Evolutionary conservation across 176 grass and related monocot species (phyloP).

Genomic region (Oryza nivara): DNA sequence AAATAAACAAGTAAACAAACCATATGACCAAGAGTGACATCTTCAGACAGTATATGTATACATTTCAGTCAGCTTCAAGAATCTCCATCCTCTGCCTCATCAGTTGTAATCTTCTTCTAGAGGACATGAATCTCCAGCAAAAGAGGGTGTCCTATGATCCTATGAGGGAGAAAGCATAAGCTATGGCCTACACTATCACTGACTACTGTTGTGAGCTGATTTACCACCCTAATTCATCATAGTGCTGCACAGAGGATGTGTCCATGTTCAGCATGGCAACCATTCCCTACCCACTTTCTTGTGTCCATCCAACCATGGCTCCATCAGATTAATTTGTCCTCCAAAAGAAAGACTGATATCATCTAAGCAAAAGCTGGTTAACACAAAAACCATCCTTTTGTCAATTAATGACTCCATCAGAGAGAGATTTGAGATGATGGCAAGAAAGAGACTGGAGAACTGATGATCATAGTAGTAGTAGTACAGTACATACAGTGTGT

Average conservation of each 20-base stretch:
- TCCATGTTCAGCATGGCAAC: constrained; percentile 35
- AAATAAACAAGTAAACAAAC: neutral
- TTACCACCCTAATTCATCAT: neutral
- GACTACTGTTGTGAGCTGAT: constrained; percentile 1
- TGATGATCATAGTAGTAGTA: neutral
- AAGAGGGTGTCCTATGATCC: constrained; percentile 11
- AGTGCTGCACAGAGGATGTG: constrained; percentile 21
- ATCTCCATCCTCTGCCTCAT: neutral
- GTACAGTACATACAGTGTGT: constrained; percentile 3
- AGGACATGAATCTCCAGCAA: constrained; percentile 3
- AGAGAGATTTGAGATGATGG: neutral
- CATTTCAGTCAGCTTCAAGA: neutral
- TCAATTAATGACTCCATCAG: neutral
- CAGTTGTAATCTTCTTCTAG: neutral
- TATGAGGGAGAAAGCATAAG: neutral
- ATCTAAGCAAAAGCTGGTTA: constrained; percentile 1
- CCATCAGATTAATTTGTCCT: constrained; percentile 32
- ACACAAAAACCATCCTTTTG: constrained; percentile 32
- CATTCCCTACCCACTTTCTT: constrained; percentile 40
- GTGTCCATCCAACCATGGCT: constrained; percentile 24
- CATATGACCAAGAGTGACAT: neutral
- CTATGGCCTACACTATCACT: constrained; percentile 2
- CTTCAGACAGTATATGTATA: neutral
- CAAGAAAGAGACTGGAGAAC: neutral
- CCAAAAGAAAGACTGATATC: constrained; percentile 40